These are phyloP conservation scores for Salix dunnii DNA, from an alignment of 345 rosid genomes.

Conservation along the genomic window DNA sequence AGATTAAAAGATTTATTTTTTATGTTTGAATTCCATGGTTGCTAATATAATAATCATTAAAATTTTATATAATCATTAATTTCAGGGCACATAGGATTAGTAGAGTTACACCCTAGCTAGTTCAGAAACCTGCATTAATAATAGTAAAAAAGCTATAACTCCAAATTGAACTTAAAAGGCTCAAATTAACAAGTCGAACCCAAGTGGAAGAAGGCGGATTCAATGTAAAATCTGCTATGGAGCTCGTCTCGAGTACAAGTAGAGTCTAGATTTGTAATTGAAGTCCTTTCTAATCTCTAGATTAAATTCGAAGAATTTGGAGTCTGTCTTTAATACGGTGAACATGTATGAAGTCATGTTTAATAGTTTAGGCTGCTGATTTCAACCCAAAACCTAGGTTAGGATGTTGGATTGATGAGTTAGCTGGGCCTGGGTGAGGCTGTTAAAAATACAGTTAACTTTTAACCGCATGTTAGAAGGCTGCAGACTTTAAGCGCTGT, in stretches of 20 bases:
- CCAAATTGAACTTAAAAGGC: background rate
- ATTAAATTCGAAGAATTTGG: background rate
- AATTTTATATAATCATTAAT: rapidly evolving
- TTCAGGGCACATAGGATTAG: too few species aligned
- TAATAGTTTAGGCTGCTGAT: background rate
- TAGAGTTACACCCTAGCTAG: too few species aligned
- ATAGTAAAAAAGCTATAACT: too few species aligned
- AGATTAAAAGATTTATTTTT: too few species aligned
- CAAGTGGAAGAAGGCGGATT: background rate
- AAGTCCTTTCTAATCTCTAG: background rate
- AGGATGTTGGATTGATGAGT: background rate
- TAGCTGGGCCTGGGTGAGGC: background rate
- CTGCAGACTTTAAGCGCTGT: too few species aligned
- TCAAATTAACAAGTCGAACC: background rate
- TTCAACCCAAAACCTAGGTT: background rate
- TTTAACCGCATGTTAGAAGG: background rate
- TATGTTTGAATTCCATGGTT: too few species aligned
- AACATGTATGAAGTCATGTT: background rate
- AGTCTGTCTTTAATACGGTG: background rate
- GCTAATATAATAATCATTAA: too few species aligned
- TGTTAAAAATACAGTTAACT: background rate
- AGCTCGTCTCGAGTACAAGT: background rate
- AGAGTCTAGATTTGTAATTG: background rate
- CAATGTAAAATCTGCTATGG: background rate
- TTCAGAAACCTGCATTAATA: too few species aligned